A percentile compares a stretch with the other conserved stretches of the same genome.
These are phyloP conservation scores for Oryza glaberrima DNA, from an alignment of 176 grass and related monocot species.

Conservation along the genomic window DNA sequence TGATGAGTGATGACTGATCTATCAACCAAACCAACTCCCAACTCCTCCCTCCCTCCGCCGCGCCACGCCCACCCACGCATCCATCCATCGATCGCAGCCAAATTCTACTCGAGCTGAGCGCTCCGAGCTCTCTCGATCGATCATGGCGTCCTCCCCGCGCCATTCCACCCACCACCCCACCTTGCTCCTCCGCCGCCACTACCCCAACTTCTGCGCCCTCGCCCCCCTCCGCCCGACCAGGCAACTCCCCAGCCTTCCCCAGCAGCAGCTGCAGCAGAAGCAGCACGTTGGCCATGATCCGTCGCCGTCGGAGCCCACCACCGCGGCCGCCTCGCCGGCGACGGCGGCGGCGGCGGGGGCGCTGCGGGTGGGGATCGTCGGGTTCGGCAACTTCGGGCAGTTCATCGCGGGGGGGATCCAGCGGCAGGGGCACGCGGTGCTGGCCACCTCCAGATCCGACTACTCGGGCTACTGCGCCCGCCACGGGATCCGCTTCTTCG, in stretches of 20 bases:
- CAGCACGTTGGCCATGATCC: background rate
- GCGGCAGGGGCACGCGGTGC: conserved; percentile 62
- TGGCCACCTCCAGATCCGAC: conserved; percentile 70
- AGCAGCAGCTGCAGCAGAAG: background rate
- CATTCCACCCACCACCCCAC: background rate
- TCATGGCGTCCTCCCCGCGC: conserved; percentile 39
- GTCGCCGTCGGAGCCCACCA: background rate
- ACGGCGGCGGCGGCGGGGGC: background rate
- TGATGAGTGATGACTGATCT: too few species aligned
- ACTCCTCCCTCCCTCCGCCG: too few species aligned
- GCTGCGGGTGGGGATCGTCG: conserved; percentile 57
- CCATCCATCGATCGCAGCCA: too few species aligned
- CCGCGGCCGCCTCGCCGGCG: background rate
- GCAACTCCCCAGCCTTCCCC: background rate
- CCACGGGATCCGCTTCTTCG: conserved; percentile 58
- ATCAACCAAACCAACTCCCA: too few species aligned
- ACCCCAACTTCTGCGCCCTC: conserved; percentile 48
- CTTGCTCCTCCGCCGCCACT: conserved; percentile 14
- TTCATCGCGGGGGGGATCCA: conserved; percentile 64
- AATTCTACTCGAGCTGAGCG: too few species aligned
- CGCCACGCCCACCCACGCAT: too few species aligned
- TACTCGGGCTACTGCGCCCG: conserved; percentile 54
- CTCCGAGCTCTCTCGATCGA: background rate
- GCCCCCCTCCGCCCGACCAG: conserved; percentile 22
- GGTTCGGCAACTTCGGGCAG: conserved; percentile 72